Conservation (phyloP, 2,329 filamentous ascomycete species). For the Venturiaceae sp. region DNA sequence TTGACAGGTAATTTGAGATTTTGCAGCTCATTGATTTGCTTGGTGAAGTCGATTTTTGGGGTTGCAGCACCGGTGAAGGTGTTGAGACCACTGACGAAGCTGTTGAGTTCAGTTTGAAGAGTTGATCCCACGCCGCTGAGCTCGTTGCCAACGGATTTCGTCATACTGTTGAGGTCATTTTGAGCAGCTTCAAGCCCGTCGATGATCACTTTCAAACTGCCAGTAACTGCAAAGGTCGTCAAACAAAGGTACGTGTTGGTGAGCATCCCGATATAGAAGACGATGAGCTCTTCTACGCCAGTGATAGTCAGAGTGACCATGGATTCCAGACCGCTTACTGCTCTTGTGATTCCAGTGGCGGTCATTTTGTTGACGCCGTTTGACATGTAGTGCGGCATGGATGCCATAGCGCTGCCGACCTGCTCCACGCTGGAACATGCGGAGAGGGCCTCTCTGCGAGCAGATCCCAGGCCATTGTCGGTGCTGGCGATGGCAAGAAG, state of each 20-base stretch:
- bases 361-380: constrained; percentile 80
- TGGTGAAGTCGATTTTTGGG: constrained; percentile 55
- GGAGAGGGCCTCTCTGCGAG: constrained; percentile 71
- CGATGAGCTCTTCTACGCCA: constrained; percentile 74
- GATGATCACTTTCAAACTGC: constrained; percentile 63
- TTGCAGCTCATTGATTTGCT: constrained; percentile 56
- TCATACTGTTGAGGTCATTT: constrained; percentile 50
- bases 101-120: constrained; percentile 33
- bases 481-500: constrained; percentile 67
- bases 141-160: constrained; percentile 47
- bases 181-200: constrained; percentile 51
- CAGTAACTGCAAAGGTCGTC: constrained; percentile 72
- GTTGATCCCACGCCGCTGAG: constrained; percentile 32
- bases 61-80: constrained; percentile 28
- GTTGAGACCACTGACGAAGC: constrained; percentile 28
- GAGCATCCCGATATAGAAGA: constrained; percentile 89
- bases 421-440: constrained; percentile 90
- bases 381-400: constrained; percentile 94
- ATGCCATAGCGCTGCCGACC: constrained; percentile 89
- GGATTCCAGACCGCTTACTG: constrained; percentile 69
- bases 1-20: constrained; percentile 58
- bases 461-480: constrained; percentile 63
- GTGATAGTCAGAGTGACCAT: constrained; percentile 72
- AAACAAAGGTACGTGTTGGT: constrained; percentile 86
- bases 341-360: constrained; percentile 67